Evolutionary conservation across 2,329 filamentous ascomycete species (phyloP), one percentile per base, ranked within the genome.

Genomic region (Aureobasidium mangrovei): DNA sequence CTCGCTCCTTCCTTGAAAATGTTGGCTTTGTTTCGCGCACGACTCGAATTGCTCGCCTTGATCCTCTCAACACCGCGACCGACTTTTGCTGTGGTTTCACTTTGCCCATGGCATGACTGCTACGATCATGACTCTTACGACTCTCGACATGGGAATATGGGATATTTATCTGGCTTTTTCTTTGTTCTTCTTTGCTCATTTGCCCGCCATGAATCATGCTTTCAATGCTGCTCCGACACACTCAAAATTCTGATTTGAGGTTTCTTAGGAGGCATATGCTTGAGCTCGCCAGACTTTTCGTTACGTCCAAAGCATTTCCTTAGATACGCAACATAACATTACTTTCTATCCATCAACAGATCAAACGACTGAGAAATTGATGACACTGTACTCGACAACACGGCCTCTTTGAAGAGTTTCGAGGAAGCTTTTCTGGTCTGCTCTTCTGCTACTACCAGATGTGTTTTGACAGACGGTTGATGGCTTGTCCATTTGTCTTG

Each of bases 81-180:
- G 18, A 18, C 18, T 18, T 35, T 35, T 35, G 32, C 32, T 10
- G 32, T 7, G 6, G 6, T 35, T 7, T 28, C 7, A 9, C 12
- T 18, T 18, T 18, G 18, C 18, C 18, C 18, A 18, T 42, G 8
- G 29, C 38, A 28, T 12, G 35, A 7, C 18, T 51, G 7, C 28
- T 29, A n/a, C 12, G 31, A 52, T 29, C 48, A 52, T 43, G 48
- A 52, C 10, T 41, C 18, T 35, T 28, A 52, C 12, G 48, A 28
- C 31, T 12, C 24, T 9, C 42, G 24, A 36, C 31, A 10, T 10
- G 28, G 12, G 12, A 1, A 52, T 43, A 12, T 52, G 38, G 27
- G 24, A 29, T 31, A 51, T 43, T 36, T 43, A 52, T 28, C 24
- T 43, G 32, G 47, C 38, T 27, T 41, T 51, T 27, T 18, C 38